Percentiles rank a stretch among this genome's conserved stretches.
Evolutionary conservation across 805 yeast genomes (phyloP).

Genomic region (Hemisphaericaspora nanyangensis): DNA sequence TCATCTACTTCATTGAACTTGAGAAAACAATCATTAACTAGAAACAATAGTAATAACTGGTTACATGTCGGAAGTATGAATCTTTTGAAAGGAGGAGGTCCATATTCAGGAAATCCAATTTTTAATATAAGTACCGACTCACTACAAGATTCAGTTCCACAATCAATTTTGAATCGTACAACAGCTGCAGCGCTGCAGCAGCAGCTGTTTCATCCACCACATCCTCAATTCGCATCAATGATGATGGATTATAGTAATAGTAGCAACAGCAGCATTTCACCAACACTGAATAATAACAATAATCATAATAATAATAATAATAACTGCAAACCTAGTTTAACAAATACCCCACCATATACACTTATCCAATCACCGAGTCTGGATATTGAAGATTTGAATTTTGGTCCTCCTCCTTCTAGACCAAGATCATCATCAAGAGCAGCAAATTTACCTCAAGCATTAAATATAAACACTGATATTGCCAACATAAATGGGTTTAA

Average conservation of each 20-base stretch:
- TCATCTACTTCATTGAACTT: conserved; percentile 34
- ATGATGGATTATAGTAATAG: conserved; percentile 36
- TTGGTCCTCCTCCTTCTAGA: conserved; percentile 20
- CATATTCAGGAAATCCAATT: conserved; percentile 2
- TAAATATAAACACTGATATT: conserved; percentile 36
- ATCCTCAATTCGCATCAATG: conserved; percentile 20
- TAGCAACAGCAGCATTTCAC: conserved; percentile 34
- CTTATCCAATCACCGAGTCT: not conserved
- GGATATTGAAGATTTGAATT: conserved; percentile 32
- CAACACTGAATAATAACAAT: conserved; percentile 8
- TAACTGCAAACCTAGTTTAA: conserved; percentile 2
- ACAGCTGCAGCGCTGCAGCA: conserved; percentile 9
- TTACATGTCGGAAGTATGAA: conserved; percentile 42
- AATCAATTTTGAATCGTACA: conserved; percentile 31
- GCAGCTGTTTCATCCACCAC: conserved; percentile 7
- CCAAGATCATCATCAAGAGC: conserved; percentile 20
- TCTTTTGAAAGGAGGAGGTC: conserved; percentile 23
- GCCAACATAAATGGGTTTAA: conserved; percentile 21
- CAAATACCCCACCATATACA: conserved; percentile 9
- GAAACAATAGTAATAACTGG: conserved; percentile 42
- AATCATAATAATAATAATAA: conserved; percentile 7
- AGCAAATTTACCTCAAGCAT: conserved; percentile 28
- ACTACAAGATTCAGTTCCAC: conserved; percentile 43
- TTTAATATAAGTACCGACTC: conserved; percentile 29
- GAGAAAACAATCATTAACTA: conserved; percentile 41